These are phyloP conservation scores for Deinandra increscens DNA, from an alignment of 129 eudicot species.

Conservation along the genomic window DNA sequence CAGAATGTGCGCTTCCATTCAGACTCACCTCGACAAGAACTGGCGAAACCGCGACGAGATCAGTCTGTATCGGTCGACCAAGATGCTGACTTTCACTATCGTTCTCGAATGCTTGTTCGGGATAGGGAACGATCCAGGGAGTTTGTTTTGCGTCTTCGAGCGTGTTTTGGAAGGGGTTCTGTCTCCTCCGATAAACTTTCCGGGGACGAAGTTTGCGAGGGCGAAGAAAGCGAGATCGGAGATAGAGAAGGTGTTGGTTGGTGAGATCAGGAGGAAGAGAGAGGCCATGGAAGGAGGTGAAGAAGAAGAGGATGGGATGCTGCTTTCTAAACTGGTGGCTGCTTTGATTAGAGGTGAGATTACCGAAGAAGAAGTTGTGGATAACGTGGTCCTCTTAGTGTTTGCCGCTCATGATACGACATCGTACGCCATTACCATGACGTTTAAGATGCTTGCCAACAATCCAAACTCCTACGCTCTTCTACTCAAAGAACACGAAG, in stretches of 20 bases:
- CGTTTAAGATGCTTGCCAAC: conserved; percentile 69
- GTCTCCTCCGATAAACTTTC: conserved; percentile 50
- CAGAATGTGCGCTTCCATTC: conserved; percentile 47
- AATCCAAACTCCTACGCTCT: conserved; percentile 56
- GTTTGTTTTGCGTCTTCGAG: conserved; percentile 53
- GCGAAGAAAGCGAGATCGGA: conserved; percentile 65
- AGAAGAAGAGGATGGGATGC: conserved; percentile 33
- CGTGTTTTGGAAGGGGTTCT: conserved; percentile 68
- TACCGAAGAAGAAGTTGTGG: conserved; percentile 71
- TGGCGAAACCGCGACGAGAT: conserved; percentile 45
- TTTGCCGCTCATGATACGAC: conserved; percentile 95
- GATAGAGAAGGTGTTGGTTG: conserved; percentile 50
- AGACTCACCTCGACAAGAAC: conserved; percentile 43
- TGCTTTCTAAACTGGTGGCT: conserved; percentile 52
- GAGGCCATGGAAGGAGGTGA: conserved; percentile 45
- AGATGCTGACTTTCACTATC: conserved; percentile 58
- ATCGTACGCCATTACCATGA: conserved; percentile 84
- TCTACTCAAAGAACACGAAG: conserved; percentile 69
- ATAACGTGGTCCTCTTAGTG: conserved; percentile 71
- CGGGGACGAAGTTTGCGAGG: conserved; percentile 69
- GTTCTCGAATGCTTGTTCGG: conserved; percentile 79
- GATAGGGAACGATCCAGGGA: conserved; percentile 48
- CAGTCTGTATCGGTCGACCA: conserved; percentile 49
- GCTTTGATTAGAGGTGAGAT: conserved; percentile 73
- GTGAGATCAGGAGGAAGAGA: conserved; percentile 55